Evolutionary conservation across 2,329 filamentous ascomycete genomes (phyloP), one percentile per base, ranked within the genome.

Genomic region (Dothideomycetes sp.): DNA sequence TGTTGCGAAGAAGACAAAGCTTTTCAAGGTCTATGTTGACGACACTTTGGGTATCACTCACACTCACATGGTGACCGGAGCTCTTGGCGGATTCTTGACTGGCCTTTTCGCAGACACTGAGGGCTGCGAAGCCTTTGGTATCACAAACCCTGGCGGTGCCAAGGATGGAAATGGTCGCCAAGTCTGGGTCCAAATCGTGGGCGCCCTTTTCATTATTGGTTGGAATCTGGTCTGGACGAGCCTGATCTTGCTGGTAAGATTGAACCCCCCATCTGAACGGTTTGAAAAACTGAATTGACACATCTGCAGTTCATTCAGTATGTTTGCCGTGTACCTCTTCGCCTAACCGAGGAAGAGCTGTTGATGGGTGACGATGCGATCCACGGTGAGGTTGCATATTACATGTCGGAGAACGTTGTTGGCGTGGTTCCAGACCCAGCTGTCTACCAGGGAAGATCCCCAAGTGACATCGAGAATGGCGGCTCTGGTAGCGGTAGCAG

Each of bases 1-100:
- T 16, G 47, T 65, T 5, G 64, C 62, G 38, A 65, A 63, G 48
- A 61, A 59, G 40, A 50, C 54, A 39, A 72, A 72, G 47, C 77
- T 79, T 55, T 79, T 80, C 70, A 52, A 45, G 4, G 70, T 72
- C 50, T 61, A 64, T 46, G 63, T 68, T 44, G 71, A 77, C 51
- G 72, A 78, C 50, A 61, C 68, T 8, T 62, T 74, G 31, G 69
- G 66, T 43, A 59, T 67, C 29, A 62, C 65, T 38, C 62, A 71
- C 51, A 71, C 67, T 1, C 67, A 71, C 51, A 59, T 63, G 49
- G 61, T 71, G 3, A 66, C 65, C 10, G 67, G 64, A 11, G 55
- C 61, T 31, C 47, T 67, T 1, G 67, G 66, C 7, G 66, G 66
- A 7, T 68, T 69, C 39, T 53, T 62, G 10, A 61, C 60, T 1